These are phyloP conservation scores for Exophiala xenobiotica DNA, from an alignment of 2,329 filamentous ascomycete genomes.

Conservation along the genomic window DNA sequence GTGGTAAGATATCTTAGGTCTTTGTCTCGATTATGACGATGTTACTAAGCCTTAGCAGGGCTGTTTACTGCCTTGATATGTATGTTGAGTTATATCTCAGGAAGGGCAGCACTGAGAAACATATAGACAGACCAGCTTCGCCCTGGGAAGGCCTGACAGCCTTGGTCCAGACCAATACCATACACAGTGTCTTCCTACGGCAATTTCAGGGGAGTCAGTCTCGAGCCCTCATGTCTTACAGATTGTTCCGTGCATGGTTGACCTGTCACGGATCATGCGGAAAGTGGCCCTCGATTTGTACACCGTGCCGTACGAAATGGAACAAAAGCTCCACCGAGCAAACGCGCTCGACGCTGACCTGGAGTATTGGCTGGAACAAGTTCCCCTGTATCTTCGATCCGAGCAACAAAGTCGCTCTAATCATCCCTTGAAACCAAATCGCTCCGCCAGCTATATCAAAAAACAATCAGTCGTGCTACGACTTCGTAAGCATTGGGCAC, in stretches of 20 bases:
- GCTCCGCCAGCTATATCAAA: slow-evolving; percentile 32
- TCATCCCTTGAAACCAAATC: slow-evolving; percentile 38
- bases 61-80: slow-evolving; percentile 23
- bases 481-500: slow-evolving; percentile 31
- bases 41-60: slow-evolving; percentile 14
- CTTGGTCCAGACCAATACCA: slow-evolving; percentile 52
- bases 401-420: slow-evolving; percentile 29
- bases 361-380: slow-evolving; percentile 37
- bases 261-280: slow-evolving; percentile 42
- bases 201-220: slow-evolving; percentile 35
- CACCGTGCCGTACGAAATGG: slow-evolving; percentile 36
- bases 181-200: slow-evolving; percentile 42
- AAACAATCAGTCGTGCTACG: slow-evolving; percentile 41
- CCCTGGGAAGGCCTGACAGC: slow-evolving; percentile 50
- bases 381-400: slow-evolving; percentile 35
- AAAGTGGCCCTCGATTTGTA: slow-evolving; percentile 44
- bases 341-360: slow-evolving; percentile 40
- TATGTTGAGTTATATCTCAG: slow-evolving; percentile 33
- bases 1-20: slow-evolving; percentile 45
- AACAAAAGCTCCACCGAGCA: slow-evolving; percentile 38
- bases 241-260: slow-evolving; percentile 44
- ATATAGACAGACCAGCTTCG: slow-evolving; percentile 45
- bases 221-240: slow-evolving; percentile 26
- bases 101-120: not conserved
- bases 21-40: not conserved